These are phyloP conservation scores for Citrus mangshanensis DNA, from an alignment of 345 rosid species.

Conservation along the genomic window DNA sequence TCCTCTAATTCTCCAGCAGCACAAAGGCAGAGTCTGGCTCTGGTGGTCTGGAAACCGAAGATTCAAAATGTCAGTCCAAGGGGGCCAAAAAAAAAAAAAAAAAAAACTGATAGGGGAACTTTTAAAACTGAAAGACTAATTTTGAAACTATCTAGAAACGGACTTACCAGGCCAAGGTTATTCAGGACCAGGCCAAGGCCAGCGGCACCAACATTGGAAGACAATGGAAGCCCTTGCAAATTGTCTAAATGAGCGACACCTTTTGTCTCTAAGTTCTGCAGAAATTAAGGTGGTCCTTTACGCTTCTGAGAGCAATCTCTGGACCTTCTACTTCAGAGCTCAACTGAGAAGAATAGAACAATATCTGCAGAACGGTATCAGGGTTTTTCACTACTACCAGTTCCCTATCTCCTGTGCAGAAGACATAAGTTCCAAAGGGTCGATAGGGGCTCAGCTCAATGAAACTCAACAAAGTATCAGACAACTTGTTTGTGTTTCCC, in stretches of 20 bases:
- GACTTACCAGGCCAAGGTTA: conserved; percentile 71
- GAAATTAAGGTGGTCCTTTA: conserved; percentile 41
- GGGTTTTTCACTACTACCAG: conserved; percentile 56
- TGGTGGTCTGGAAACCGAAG: conserved; percentile 41
- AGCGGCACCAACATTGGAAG: conserved; percentile 18
- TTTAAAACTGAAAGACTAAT: no score
- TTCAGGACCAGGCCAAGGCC: conserved; percentile 23
- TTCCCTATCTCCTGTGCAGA: conserved; percentile 44
- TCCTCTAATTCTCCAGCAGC: conserved; percentile 57
- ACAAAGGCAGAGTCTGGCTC: conserved; percentile 52
- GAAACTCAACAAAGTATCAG: conserved; percentile 56
- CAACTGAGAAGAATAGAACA: conserved; percentile 64
- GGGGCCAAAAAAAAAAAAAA: background rate
- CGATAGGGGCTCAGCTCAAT: conserved; percentile 71
- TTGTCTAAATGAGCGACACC: conserved; percentile 24
- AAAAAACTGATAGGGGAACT: background rate
- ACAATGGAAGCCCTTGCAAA: conserved; percentile 35
- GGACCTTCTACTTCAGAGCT: conserved; percentile 28
- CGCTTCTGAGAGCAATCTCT: conserved; percentile 35
- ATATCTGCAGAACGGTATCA: conserved; percentile 66
- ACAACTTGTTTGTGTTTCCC: conserved; percentile 61
- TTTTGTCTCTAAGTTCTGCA: conserved; percentile 30
- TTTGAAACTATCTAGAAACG: background rate
- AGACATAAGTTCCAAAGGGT: conserved; percentile 71
- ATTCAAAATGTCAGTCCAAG: background rate